Evolutionary conservation across 495 filamentous ascomycete genomes (phyloP), one percentile per base, ranked within the genome.

Genomic region (Aspergillus cristatus): DNA sequence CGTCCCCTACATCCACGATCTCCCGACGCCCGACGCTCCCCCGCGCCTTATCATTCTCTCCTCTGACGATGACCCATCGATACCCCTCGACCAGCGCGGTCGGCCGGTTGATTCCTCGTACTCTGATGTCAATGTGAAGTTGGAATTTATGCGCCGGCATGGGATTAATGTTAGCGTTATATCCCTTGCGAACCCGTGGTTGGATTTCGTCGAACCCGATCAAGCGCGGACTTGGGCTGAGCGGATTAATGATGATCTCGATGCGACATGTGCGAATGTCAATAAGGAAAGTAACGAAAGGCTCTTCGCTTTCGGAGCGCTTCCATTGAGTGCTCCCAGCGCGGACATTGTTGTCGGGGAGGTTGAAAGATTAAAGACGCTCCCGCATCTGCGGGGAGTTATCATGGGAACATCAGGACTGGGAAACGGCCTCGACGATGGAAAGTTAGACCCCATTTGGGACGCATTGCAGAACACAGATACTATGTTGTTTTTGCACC

Each of bases 121-220:
- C 59, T 80, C 73, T 38, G 77, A 81, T 34, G 76, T 86, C 38
- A 54, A 60, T 3, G 66, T 81, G 39, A 95, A 94, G 37, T 68
- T 95, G 4, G 58, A 70, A 14, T 97, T 97, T 62, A 97, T 97
- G 90, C 70, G 84, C 50, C 71, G 62, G 6, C 90, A 97, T 53
- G 55, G 59, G 16, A 95, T 97, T 50, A 73, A 81, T 52, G 78
- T 77, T 37, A 93, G 85, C 13, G 80, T 95, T 7, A 76, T 97
- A 53, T 89, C 83, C 0, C 81, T 95, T 30, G 90, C 90, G 15
- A 97, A 97, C 55, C 90, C 90, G 1, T 97, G 90, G 90, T 75
- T 97, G 1, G 90, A 95, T 57, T 95, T 94, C 53, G 65, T 95
- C 0, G 63, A 74, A 0, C 47, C 78, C 0, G 46, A 59, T 14